Evolutionary conservation across 441 rosid genomes (phyloP).

Genomic region (Aquilaria agallochum): DNA sequence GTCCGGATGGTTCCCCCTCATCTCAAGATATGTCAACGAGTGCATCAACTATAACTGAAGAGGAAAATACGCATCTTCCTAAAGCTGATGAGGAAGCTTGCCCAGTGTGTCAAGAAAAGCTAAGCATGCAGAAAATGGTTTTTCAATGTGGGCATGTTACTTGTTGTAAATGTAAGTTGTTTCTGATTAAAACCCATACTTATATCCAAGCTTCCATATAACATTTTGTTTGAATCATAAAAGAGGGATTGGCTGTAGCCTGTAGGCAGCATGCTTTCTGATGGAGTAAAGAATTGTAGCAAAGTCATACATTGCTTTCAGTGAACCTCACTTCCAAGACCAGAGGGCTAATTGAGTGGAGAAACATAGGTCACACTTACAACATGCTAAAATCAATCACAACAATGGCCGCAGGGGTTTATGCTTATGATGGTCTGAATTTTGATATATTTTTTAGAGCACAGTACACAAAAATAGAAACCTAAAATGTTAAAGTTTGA

Average conservation of each 20-base stretch:
- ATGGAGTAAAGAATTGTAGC: no score
- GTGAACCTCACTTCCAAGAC: no score
- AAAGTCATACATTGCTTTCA: no score
- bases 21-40: slow-evolving; percentile 32
- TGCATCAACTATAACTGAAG: slow-evolving; percentile 30
- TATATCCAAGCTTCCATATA: slow-evolving; percentile 7
- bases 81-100: slow-evolving; percentile 68
- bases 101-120: slow-evolving; percentile 86
- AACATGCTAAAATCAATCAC: no score
- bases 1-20: slow-evolving; percentile 35
- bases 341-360: no score
- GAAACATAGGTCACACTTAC: no score
- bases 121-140: slow-evolving; percentile 87
- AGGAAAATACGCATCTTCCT: slow-evolving; percentile 27
- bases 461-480: no score
- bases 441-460: no score
- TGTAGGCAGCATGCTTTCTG: no score
- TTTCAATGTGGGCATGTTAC: slow-evolving; percentile 92
- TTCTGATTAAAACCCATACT: slow-evolving; percentile 9
- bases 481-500: no score
- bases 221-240: slow-evolving; percentile 9
- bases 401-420: no score
- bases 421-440: no score
- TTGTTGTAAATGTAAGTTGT: slow-evolving; percentile 85
- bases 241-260: neutral